phyloP scores from a whole-genome alignment of 2,329 filamentous ascomycete genomes.

The Fusarium gaditjirri region DNA sequence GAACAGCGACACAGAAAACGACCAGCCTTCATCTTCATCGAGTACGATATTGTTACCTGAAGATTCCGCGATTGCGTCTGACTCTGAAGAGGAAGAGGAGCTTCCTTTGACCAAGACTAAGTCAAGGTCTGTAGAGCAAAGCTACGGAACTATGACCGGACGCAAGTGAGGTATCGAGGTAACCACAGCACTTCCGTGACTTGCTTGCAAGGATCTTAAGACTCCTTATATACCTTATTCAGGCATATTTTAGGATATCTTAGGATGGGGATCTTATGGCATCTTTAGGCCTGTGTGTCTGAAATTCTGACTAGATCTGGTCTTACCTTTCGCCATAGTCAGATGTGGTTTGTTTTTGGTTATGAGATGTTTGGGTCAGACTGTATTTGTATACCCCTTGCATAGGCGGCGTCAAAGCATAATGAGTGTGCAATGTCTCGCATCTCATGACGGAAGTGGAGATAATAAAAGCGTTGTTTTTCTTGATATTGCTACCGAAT shows the following conservation, averaged over 20 bases:
- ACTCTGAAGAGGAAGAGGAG: slow-evolving; percentile 33
- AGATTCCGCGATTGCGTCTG: slow-evolving; percentile 34
- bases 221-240: no score
- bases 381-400: background rate
- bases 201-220: background rate
- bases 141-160: slow-evolving; percentile 39
- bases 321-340: background rate
- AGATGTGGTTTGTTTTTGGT: background rate
- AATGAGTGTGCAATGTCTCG: background rate
- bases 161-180: background rate
- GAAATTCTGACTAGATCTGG: background rate
- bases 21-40: slow-evolving; percentile 22
- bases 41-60: slow-evolving; percentile 38
- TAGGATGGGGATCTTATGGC: background rate
- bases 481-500: background rate
- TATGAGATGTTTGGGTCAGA: background rate
- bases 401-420: background rate
- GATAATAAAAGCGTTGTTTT: background rate
- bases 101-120: slow-evolving; percentile 29
- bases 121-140: background rate
- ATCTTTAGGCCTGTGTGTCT: background rate
- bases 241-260: background rate
- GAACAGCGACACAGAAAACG: slow-evolving; percentile 47
- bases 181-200: background rate
- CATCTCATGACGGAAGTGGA: background rate